A percentile compares a stretch with the other conserved stretches of the same genome.
phyloP scores from a whole-genome alignment of 2,329 filamentous ascomycete genomes.

The Scedosporium dehoogii region DNA sequence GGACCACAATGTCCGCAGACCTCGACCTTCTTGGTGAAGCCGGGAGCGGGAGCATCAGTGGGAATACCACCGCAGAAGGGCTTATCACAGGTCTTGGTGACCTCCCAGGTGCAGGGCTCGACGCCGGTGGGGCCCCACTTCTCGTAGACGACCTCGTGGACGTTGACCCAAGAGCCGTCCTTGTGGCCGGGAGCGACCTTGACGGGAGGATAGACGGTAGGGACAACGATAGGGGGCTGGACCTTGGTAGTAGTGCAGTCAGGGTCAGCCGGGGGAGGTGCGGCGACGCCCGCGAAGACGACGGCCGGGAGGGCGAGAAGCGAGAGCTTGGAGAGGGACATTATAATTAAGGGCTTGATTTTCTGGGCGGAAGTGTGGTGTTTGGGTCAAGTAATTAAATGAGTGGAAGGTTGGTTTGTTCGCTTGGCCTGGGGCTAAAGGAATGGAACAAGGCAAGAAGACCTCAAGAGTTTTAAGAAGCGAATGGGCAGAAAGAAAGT shows the following conservation, averaged over 20 bases:
- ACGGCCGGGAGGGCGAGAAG: conserved; percentile 6
- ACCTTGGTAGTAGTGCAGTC: background rate
- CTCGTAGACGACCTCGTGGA: conserved; percentile 9
- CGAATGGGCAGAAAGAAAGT: background rate
- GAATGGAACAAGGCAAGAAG: background rate
- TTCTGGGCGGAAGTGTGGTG: background rate
- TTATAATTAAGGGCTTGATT: background rate
- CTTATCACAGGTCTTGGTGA: conserved; percentile 9
- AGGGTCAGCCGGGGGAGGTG: background rate
- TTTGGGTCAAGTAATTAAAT: background rate
- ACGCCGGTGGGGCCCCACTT: conserved; percentile 7
- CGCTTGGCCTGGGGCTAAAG: background rate
- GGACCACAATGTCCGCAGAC: conserved; percentile 3
- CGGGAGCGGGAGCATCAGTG: conserved; percentile 7
- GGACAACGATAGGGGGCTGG: background rate
- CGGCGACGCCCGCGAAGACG: background rate
- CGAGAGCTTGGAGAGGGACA: conserved; percentile 11
- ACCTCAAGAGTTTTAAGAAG: background rate
- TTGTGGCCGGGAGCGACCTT: background rate
- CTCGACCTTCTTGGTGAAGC: conserved; percentile 9
- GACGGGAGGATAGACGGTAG: background rate
- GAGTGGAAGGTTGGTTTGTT: background rate
- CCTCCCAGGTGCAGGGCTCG: conserved; percentile 8
- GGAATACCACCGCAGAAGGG: conserved; percentile 3
- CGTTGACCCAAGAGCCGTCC: conserved; percentile 2